Percentiles rank a stretch among this genome's conserved stretches.
phyloP scores from a whole-genome alignment of 768 basidiomycete genomes.

The Sistotremastrum suecicum region DNA sequence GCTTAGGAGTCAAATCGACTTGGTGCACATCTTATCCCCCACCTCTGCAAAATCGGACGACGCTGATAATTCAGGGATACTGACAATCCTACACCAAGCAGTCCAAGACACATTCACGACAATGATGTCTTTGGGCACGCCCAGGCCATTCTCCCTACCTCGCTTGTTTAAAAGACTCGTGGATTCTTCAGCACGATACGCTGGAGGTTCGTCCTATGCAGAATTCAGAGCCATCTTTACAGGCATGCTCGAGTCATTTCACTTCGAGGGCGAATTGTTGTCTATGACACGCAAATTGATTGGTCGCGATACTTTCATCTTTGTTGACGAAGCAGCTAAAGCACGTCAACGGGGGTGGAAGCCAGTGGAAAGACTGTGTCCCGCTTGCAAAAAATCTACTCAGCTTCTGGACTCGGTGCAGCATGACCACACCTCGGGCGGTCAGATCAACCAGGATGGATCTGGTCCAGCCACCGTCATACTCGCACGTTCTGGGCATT shows the following conservation, averaged over 20 bases:
- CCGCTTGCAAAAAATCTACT: constrained; percentile 32
- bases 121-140: constrained; percentile 73
- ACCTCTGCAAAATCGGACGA: constrained; percentile 15
- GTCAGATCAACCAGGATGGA: too few relatives aligned
- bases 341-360: constrained; percentile 55
- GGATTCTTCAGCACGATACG: constrained; percentile 43
- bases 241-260: constrained; percentile 93
- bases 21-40: constrained; percentile 55
- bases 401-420: too few relatives aligned
- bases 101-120: constrained; percentile 77
- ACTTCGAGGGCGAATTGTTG: constrained; percentile 82
- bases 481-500: too few relatives aligned
- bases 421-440: too few relatives aligned
- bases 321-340: constrained; percentile 42
- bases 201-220: constrained; percentile 58
- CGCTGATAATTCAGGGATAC: constrained; percentile 13
- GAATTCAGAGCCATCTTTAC: constrained; percentile 86
- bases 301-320: constrained; percentile 68
- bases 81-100: constrained; percentile 49
- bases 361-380: constrained; percentile 33
- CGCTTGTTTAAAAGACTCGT: constrained; percentile 86
- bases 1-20: constrained; percentile 66
- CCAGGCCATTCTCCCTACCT: constrained; percentile 76
- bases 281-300: constrained; percentile 71
- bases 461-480: too few relatives aligned